Percentiles rank a stretch among this genome's conserved stretches.
Conservation (phyloP, 768 basidiomycete genomes). For the Mycena polygramma region DNA sequence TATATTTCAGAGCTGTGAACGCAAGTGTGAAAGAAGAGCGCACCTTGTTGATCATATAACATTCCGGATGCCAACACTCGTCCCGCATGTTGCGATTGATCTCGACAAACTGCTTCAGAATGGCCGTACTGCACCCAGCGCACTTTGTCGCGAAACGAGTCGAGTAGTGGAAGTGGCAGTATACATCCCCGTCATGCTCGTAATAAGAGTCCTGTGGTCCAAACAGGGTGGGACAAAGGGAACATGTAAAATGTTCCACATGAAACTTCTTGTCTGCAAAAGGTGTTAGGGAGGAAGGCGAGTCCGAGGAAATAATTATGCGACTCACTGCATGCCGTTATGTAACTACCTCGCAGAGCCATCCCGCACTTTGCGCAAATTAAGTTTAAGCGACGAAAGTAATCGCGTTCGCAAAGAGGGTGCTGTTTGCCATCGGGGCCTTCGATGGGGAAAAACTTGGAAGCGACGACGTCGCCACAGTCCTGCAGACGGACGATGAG, state of each 20-base stretch:
- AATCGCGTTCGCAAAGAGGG: constrained; percentile 98
- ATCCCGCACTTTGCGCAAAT: constrained; percentile 97
- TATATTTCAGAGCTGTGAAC: constrained; percentile 13
- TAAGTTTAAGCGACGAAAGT: constrained; percentile 94
- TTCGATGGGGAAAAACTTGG: constrained; percentile 99
- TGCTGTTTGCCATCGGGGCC: constrained; percentile 89
- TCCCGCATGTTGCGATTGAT: constrained; percentile 98
- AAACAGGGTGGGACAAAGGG: constrained; percentile 94
- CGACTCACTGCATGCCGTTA: constrained; percentile 93
- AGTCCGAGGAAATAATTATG: constrained; percentile 22
- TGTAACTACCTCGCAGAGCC: constrained; percentile 96
- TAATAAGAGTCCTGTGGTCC: constrained; percentile 99
- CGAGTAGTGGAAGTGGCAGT: constrained; percentile 99
- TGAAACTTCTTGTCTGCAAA: constrained; percentile 95
- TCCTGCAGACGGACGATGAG: constrained; percentile 67
- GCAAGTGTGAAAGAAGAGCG: constrained; percentile 35
- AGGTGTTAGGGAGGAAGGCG: constrained; percentile 20
- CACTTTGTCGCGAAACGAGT: constrained; percentile 99
- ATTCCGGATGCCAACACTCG: constrained; percentile 99
- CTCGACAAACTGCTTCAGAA: constrained; percentile 99
- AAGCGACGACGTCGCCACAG: constrained; percentile 95
- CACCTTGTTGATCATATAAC: constrained; percentile 99
- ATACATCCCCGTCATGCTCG: constrained; percentile 97
- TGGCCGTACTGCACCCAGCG: constrained; percentile 96
- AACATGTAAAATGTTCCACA: constrained; percentile 99